A percentile compares a stretch with the other conserved stretches of the same genome.
phyloP scores from a whole-genome alignment of 352 stramenopile species.

The Pythium utonaiense region DNA sequence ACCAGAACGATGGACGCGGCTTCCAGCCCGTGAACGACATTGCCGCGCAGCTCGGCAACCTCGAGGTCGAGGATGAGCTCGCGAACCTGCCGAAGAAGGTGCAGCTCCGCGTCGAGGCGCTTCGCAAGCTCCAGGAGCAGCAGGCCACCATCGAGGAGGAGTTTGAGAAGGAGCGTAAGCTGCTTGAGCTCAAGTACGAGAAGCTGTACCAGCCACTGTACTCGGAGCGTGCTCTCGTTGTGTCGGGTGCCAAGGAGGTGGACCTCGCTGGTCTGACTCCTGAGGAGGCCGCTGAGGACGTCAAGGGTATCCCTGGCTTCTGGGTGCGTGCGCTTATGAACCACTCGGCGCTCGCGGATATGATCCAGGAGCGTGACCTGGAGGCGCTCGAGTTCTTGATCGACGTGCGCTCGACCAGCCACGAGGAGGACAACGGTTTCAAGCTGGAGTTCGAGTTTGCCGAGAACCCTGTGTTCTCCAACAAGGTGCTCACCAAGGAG shows the following conservation, averaged over 20 bases:
- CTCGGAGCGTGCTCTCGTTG: conserved; percentile 63
- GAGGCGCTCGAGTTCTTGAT: conserved; percentile 73
- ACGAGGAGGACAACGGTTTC: conserved; percentile 83
- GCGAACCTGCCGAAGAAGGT: conserved; percentile 68
- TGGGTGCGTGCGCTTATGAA: conserved; percentile 85
- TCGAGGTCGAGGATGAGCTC: conserved; percentile 54
- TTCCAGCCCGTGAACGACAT: conserved; percentile 56
- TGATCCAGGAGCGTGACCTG: conserved; percentile 79
- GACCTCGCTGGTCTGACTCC: conserved; percentile 40
- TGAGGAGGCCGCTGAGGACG: conserved; percentile 41
- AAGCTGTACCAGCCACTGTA: conserved; percentile 87
- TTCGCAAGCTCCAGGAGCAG: conserved; percentile 73
- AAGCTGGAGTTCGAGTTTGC: conserved; percentile 82
- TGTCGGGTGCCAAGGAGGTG: conserved; percentile 75
- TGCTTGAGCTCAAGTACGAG: conserved; percentile 85
- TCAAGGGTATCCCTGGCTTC: conserved; percentile 82
- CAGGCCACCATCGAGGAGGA: conserved; percentile 74
- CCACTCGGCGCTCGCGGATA: conserved; percentile 73
- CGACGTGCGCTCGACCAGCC: conserved; percentile 71
- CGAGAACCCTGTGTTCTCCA: conserved; percentile 76
- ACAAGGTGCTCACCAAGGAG: conserved; percentile 78
- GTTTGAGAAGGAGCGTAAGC: conserved; percentile 84
- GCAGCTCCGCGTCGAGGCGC: conserved; percentile 59
- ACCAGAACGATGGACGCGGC: conserved; percentile 55
- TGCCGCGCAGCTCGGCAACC: conserved; percentile 31